phyloP scores from a whole-genome alignment of 768 basidiomycete genomes.

The Podaxis pistillaris region DNA sequence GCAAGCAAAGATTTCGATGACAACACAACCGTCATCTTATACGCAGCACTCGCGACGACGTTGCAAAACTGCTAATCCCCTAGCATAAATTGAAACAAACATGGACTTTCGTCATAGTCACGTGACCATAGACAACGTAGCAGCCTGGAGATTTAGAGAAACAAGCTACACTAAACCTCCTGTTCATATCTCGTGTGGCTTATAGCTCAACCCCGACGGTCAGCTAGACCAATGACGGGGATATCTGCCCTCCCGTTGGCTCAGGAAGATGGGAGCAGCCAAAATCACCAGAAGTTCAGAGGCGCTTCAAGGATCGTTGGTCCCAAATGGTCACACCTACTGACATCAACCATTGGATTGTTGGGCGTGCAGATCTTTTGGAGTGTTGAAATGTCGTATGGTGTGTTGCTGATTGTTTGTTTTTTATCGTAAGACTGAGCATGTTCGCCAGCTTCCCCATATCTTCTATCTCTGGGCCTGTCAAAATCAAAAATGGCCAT shows the following conservation, averaged over 20 bases:
- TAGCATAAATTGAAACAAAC: too few relatives aligned
- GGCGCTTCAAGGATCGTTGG: conserved; percentile 64
- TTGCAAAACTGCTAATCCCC: too few relatives aligned
- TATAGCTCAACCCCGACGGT: background rate
- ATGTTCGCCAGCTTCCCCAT: conserved; percentile 61
- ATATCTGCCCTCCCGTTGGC: conserved; percentile 45
- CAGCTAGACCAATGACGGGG: conserved; percentile 44
- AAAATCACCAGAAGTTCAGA: conserved; percentile 35
- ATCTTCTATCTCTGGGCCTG: conserved; percentile 84
- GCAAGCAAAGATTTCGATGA: too few relatives aligned
- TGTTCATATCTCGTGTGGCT: background rate
- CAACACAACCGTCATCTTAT: too few relatives aligned
- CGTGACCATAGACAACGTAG: conserved; percentile 6
- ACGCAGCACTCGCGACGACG: too few relatives aligned
- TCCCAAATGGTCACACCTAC: conserved; percentile 64
- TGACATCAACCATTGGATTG: conserved; percentile 73
- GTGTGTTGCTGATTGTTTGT: conserved; percentile 30
- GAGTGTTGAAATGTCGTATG: conserved; percentile 95
- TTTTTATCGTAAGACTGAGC: background rate
- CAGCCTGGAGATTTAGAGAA: background rate
- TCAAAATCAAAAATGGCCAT: conserved; percentile 85
- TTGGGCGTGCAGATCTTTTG: conserved; percentile 88
- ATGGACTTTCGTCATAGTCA: background rate
- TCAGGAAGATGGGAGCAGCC: conserved; percentile 36
- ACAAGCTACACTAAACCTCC: background rate